phyloP scores from a whole-genome alignment of 202 grass and related monocot genomes.

The Zizania palustris region DNA sequence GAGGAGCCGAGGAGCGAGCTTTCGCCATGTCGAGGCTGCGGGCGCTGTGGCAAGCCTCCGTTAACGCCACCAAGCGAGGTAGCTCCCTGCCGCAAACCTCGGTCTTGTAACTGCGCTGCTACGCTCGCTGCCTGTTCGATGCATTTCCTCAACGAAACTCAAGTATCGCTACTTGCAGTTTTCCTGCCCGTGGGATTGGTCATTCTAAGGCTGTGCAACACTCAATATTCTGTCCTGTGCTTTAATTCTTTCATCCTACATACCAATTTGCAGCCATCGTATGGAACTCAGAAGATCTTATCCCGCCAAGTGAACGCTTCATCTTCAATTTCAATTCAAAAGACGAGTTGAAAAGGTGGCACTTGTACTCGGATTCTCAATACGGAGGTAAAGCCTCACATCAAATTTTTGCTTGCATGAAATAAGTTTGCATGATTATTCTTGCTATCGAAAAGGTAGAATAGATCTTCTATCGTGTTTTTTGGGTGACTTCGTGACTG shows the following conservation, averaged over 20 bases:
- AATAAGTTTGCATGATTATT: not conserved
- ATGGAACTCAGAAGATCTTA: slow-evolving; percentile 83
- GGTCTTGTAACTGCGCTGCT: slow-evolving; percentile 1
- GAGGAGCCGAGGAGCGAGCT: not conserved
- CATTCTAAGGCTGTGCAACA: not conserved
- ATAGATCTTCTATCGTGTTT: slow-evolving; percentile 4
- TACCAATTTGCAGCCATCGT: slow-evolving; percentile 59
- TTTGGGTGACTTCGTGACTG: slow-evolving; percentile 13
- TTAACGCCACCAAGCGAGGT: slow-evolving; percentile 75
- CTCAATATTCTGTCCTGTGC: slow-evolving; percentile 1
- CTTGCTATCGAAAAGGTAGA: slow-evolving; percentile 1
- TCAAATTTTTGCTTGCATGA: slow-evolving; percentile 2
- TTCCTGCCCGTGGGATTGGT: not conserved
- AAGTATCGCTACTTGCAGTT: not conserved
- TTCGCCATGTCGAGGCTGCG: slow-evolving; percentile 63
- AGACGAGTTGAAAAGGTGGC: slow-evolving; percentile 88
- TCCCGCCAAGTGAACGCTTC: slow-evolving; percentile 74
- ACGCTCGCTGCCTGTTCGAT: not conserved
- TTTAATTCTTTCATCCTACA: slow-evolving; percentile 10
- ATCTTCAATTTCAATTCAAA: slow-evolving; percentile 88
- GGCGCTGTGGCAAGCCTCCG: slow-evolving; percentile 64
- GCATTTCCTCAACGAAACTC: slow-evolving; percentile 22
- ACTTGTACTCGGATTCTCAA: slow-evolving; percentile 86
- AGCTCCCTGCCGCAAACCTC: not conserved
- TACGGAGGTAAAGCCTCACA: slow-evolving; percentile 69